Conservation (phyloP, 148 eudicot genomes). For the Pouteria glomerata region DNA sequence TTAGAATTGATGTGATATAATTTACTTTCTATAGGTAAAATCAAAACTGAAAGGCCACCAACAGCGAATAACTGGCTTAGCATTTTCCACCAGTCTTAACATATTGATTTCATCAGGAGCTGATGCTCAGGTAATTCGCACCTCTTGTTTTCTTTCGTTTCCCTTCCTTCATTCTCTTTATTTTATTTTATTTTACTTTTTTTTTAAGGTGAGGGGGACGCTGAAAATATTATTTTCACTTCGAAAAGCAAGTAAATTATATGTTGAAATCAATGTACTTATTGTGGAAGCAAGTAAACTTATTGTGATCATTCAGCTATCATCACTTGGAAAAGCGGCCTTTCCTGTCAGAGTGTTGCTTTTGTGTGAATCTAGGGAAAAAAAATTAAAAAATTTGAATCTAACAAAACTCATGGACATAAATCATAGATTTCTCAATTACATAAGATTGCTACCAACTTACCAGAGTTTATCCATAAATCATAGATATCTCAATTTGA, state of each 20-base stretch:
- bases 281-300: too few species aligned
- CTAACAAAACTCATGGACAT: not conserved
- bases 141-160: not conserved
- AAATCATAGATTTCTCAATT: not conserved
- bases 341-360: not conserved
- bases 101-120: constrained; percentile 87
- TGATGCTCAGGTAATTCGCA: constrained; percentile 71
- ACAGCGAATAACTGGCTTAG: constrained; percentile 76
- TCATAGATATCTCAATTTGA: not conserved
- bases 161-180: not conserved
- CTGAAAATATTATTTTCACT: too few species aligned
- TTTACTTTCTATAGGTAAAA: constrained; percentile 42
- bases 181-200: not conserved
- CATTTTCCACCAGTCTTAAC: constrained; percentile 66
- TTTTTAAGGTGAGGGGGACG: not conserved
- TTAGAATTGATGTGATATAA: not conserved
- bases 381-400: not conserved
- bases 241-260: too few species aligned
- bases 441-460: not conserved
- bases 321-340: not conserved
- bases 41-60: constrained; percentile 71
- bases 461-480: not conserved
- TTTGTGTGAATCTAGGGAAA: too few species aligned
- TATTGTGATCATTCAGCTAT: not conserved
- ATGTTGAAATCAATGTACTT: too few species aligned